Percentiles rank a stretch among this genome's conserved stretches.
phyloP scores from a whole-genome alignment of 495 filamentous ascomycete species.

The Xylaria palmicola region DNA sequence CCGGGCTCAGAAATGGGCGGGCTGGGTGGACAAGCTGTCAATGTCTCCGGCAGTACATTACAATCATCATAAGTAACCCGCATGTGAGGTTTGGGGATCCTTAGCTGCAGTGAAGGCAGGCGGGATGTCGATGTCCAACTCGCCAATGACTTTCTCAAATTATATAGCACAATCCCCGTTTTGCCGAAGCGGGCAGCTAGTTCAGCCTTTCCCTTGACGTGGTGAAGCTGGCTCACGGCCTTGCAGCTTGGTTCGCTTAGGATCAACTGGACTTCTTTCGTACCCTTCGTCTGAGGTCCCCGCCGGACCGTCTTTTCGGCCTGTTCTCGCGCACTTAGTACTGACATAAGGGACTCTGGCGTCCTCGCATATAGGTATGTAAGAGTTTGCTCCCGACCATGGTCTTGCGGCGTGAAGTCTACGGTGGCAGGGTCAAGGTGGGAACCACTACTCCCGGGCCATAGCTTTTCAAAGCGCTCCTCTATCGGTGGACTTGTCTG shows the following conservation, averaged over 20 bases:
- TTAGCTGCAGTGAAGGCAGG: slow-evolving; percentile 19
- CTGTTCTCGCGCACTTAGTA: slow-evolving; percentile 15
- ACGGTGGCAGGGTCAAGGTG: not conserved
- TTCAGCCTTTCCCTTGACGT: slow-evolving; percentile 14
- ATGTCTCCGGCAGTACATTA: too few relatives aligned
- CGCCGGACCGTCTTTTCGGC: slow-evolving; percentile 7
- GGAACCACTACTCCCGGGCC: not conserved
- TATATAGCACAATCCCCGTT: slow-evolving; percentile 9
- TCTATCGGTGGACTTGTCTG: not conserved
- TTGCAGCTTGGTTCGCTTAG: slow-evolving; percentile 19
- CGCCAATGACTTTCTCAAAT: slow-evolving; percentile 20
- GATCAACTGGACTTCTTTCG: slow-evolving; percentile 17
- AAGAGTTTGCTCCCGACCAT: slow-evolving; percentile 16
- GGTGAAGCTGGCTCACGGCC: slow-evolving; percentile 16
- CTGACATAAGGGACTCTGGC: slow-evolving; percentile 6
- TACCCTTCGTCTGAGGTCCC: slow-evolving; percentile 19
- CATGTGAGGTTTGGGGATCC: not conserved
- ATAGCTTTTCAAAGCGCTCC: not conserved
- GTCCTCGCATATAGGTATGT: slow-evolving; percentile 9
- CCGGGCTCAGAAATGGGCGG: slow-evolving; percentile 16
- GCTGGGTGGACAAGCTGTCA: too few relatives aligned
- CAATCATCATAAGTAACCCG: too few relatives aligned
- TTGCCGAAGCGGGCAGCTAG: slow-evolving; percentile 6
- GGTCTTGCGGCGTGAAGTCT: slow-evolving; percentile 12
- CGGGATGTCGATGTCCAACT: slow-evolving; percentile 10